Evolutionary conservation across 176 grass and related monocot genomes (phyloP).

Genomic region (Phoenix dactylifera): DNA sequence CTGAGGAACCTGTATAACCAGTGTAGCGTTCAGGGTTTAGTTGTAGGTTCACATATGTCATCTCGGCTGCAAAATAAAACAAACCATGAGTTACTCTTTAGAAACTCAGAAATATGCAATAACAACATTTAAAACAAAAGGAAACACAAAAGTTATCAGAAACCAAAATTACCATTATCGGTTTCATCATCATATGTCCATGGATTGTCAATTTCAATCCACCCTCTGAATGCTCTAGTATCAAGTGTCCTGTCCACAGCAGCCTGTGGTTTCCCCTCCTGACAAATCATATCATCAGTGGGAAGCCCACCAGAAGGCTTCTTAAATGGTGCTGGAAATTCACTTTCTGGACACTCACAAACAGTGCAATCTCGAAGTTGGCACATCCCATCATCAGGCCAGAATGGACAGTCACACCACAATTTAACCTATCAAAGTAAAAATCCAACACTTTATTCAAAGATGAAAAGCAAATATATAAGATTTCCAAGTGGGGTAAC

Average conservation of each 20-base stretch:
- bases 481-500: no score
- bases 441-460: no score
- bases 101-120: no score
- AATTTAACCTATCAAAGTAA: conserved; percentile 53
- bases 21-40: conserved; percentile 63
- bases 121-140: neutral
- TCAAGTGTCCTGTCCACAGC: conserved; percentile 91
- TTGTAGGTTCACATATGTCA: conserved; percentile 96
- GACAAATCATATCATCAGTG: conserved; percentile 55
- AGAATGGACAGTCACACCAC: conserved; percentile 95
- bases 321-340: conserved; percentile 83
- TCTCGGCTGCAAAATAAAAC: conserved; percentile 50
- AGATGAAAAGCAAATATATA: no score
- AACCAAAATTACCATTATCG: conserved; percentile 47
- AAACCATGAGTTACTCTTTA: neutral
- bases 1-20: conserved; percentile 6
- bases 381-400: conserved; percentile 98
- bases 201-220: conserved; percentile 88
- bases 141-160: neutral
- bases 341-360: conserved; percentile 86
- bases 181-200: conserved; percentile 98
- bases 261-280: conserved; percentile 84
- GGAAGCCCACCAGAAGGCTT: conserved; percentile 47
- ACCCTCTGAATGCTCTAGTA: conserved; percentile 69
- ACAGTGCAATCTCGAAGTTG: conserved; percentile 76